Conservation (phyloP, 2,329 filamentous ascomycete species). For the Fusarium pininemorale region DNA sequence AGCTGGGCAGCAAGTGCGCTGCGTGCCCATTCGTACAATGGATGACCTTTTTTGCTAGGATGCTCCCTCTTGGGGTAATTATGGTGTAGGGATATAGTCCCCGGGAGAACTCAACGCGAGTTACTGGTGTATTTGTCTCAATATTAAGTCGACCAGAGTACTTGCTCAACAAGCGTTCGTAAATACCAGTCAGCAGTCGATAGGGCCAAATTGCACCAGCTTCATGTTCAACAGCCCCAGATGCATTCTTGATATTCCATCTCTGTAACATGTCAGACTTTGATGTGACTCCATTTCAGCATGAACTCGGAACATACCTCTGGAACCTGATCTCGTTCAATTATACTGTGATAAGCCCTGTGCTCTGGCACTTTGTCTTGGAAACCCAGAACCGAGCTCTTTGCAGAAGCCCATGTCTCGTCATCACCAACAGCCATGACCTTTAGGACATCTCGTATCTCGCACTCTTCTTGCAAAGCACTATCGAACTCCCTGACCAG, state of each 20-base stretch:
- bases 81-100: conserved; percentile 50
- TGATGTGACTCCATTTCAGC: accelerated
- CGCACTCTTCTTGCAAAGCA: not conserved
- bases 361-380: not conserved
- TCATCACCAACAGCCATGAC: conserved; percentile 10
- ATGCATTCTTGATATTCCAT: conserved; percentile 36
- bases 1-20: conserved; percentile 58
- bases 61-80: conserved; percentile 54
- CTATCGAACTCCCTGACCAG: not conserved
- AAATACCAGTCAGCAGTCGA: conserved; percentile 54
- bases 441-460: not conserved
- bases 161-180: conserved; percentile 47
- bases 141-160: conserved; percentile 46
- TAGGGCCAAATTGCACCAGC: conserved; percentile 61
- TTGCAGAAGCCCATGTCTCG: not conserved
- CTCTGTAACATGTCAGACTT: conserved; percentile 9
- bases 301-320: not conserved
- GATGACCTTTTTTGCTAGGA: conserved; percentile 59
- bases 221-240: conserved; percentile 51
- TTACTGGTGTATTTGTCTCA: conserved; percentile 49
- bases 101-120: not conserved
- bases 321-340: not conserved
- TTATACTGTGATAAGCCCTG: not conserved
- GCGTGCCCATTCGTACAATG: conserved; percentile 66
- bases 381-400: not conserved